A percentile compares a stretch with the other conserved stretches of the same genome.
These are phyloP conservation scores for Fusarium sp. DNA, from an alignment of 2,329 filamentous ascomycete genomes.

Conservation along the genomic window DNA sequence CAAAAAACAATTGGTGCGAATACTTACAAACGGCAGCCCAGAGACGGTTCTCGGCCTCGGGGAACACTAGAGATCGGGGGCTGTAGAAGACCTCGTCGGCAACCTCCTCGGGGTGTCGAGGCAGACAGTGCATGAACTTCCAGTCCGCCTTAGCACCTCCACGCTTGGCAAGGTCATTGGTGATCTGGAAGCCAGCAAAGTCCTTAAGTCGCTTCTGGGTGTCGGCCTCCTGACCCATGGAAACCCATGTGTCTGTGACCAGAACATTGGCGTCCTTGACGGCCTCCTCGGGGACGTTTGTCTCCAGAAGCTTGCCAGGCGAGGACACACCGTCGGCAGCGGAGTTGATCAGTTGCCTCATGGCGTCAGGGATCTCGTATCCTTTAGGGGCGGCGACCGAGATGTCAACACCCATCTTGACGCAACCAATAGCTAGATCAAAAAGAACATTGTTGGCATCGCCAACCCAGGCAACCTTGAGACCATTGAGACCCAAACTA, in stretches of 20 bases:
- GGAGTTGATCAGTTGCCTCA: conserved; percentile 79
- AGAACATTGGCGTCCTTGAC: conserved; percentile 89
- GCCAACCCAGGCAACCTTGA: conserved; percentile 96
- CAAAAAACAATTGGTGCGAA: background rate
- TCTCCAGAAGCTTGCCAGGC: conserved; percentile 80
- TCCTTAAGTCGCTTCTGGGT: conserved; percentile 81
- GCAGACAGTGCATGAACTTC: conserved; percentile 99
- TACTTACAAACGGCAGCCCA: conserved; percentile 86
- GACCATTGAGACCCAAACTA: conserved; percentile 78
- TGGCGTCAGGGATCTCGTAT: conserved; percentile 83
- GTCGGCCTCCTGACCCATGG: conserved; percentile 97
- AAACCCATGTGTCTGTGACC: conserved; percentile 98
- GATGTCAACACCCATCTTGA: conserved; percentile 90
- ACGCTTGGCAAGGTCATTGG: conserved; percentile 83
- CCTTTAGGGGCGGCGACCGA: conserved; percentile 88
- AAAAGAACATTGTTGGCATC: conserved; percentile 98
- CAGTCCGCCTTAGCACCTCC: conserved; percentile 90
- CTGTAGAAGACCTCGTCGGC: conserved; percentile 96
- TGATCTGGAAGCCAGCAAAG: conserved; percentile 94
- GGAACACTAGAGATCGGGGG: conserved; percentile 87
- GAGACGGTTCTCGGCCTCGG: conserved; percentile 93
- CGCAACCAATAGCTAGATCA: conserved; percentile 88
- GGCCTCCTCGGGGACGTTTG: conserved; percentile 84
- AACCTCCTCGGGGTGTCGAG: conserved; percentile 93
- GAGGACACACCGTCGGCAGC: conserved; percentile 70